Base-by-base conservation (phyloP, 352 stramenopile species). In the Aphanomyces astaci region DNA sequence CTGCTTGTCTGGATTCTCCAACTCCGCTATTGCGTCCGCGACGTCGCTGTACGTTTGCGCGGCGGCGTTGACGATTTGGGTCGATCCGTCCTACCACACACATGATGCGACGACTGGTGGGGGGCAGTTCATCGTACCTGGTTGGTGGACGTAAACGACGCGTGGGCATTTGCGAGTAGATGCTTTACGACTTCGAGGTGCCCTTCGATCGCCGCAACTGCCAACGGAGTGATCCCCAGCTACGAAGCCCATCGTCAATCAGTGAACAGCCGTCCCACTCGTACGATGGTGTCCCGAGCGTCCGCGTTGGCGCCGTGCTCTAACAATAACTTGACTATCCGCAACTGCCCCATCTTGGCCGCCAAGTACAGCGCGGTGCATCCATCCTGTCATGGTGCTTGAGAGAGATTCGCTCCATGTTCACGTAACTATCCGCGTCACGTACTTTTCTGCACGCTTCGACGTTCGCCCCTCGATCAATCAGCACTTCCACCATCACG, bases 161-260 rank as follows among this genome's bases (percentile, higher is more conserved):
- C 15, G 19, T 67, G 60, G 7, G 51, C 32, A 19, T 17, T 4
- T 7, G 30, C 51, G 11, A 68, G 24, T 3, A 68, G 24, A 28
- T 68, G 36, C 33, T 68, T 68, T 7, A 82, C 74, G 62, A 82
- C 70, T 13, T 76, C 64, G 22, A 82, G 76, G 31, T 82, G 76
- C 9, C 74, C 74, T 52, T 80, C 72, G 17, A 78, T 78, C 22
- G 76, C 76, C 13, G 76, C 74, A n/a, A 78, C 71, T 13, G 13
- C 54, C 9, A 43, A 43, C 0, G 66, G 64, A 19, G 62, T 68
- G 33, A 68, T 68, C 9, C 43, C 43, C 9, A 68, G 48, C 62
- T 68, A 59, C 36, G 32, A n/a, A 49, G 31, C 9, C 4, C 25
- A 28, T 39, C 9, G 59, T 43, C 36, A 4, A 33, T 49, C 17